These are phyloP conservation scores for Umbilicaria muhlenbergii DNA, from an alignment of 495 filamentous ascomycete species.

Conservation along the genomic window DNA sequence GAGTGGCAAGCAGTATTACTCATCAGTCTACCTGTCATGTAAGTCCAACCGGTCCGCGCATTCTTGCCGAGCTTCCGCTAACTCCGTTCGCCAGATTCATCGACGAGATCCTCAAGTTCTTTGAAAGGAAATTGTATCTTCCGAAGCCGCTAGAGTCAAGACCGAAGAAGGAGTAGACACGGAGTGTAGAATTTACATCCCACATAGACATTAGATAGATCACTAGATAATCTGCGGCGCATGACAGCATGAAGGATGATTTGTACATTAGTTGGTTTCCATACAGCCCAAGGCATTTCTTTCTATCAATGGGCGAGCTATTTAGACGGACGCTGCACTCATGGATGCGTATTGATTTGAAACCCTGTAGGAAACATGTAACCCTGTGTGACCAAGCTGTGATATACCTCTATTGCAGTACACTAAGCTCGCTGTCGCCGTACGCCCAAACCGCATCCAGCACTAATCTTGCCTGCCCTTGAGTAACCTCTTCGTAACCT, in stretches of 20 bases:
- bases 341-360: no score
- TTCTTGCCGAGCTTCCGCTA: not conserved
- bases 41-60: slow-evolving; percentile 28
- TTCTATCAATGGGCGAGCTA: no score
- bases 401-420: no score
- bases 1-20: slow-evolving; percentile 90
- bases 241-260: no score
- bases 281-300: no score
- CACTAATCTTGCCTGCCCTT: slow-evolving; percentile 67
- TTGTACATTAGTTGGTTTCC: no score
- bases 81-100: slow-evolving; percentile 47
- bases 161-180: slow-evolving; percentile 12
- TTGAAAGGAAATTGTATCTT: slow-evolving; percentile 50
- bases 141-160: slow-evolving; percentile 12
- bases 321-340: no score
- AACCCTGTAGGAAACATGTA: no score
- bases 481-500: slow-evolving; percentile 93
- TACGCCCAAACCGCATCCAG: not conserved
- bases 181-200: no score
- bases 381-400: no score
- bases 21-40: slow-evolving; percentile 91
- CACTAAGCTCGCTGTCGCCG: not conserved
- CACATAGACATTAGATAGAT: no score
- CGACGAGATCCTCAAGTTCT: slow-evolving; percentile 74
- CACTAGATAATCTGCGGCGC: no score